These are phyloP conservation scores for Pseudofabraea citricarpa DNA, from an alignment of 2,329 filamentous ascomycete species.

Conservation along the genomic window DNA sequence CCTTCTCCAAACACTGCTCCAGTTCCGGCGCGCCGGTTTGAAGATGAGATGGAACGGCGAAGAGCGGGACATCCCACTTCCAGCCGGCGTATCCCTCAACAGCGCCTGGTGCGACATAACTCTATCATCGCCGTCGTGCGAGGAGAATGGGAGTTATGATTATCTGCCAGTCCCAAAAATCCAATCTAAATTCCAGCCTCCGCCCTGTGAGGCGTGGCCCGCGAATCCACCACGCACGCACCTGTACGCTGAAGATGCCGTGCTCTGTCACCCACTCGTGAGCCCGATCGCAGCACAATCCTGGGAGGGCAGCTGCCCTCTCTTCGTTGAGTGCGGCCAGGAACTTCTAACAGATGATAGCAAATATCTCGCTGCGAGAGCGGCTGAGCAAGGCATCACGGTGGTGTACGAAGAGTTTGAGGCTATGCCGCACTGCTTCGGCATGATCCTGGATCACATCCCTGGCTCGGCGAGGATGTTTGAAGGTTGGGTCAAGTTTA, in stretches of 20 bases:
- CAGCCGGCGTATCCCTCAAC: slow-evolving; percentile 57
- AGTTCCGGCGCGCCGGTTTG: slow-evolving; percentile 45
- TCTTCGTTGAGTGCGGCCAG: slow-evolving; percentile 66
- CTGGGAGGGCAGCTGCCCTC: slow-evolving; percentile 61
- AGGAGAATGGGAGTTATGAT: slow-evolving; percentile 50
- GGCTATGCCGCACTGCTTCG: slow-evolving; percentile 77
- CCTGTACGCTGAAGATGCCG: slow-evolving; percentile 49
- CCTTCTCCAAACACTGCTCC: slow-evolving; percentile 63
- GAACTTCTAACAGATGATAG: slow-evolving; percentile 69
- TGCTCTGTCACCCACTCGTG: slow-evolving; percentile 62
- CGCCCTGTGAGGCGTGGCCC: slow-evolving; percentile 52
- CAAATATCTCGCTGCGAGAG: slow-evolving; percentile 51
- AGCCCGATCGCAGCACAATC: slow-evolving; percentile 51
- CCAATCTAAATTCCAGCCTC: slow-evolving; percentile 31
- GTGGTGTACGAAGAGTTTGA: slow-evolving; percentile 71
- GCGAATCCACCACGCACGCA: slow-evolving; percentile 45
- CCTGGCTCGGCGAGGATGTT: slow-evolving; percentile 47
- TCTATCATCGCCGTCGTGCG: slow-evolving; percentile 54
- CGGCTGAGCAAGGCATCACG: slow-evolving; percentile 50
- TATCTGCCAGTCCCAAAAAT: slow-evolving; percentile 48
- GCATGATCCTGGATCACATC: slow-evolving; percentile 46
- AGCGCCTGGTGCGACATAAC: slow-evolving; percentile 71
- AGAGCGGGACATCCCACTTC: slow-evolving; percentile 55
- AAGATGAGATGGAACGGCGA: slow-evolving; percentile 57
- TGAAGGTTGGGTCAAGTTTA: slow-evolving; percentile 51